A percentile compares a stretch with the other conserved stretches of the same genome.
Conservation (phyloP, 768 basidiomycete species). For the Mycena rosella region DNA sequence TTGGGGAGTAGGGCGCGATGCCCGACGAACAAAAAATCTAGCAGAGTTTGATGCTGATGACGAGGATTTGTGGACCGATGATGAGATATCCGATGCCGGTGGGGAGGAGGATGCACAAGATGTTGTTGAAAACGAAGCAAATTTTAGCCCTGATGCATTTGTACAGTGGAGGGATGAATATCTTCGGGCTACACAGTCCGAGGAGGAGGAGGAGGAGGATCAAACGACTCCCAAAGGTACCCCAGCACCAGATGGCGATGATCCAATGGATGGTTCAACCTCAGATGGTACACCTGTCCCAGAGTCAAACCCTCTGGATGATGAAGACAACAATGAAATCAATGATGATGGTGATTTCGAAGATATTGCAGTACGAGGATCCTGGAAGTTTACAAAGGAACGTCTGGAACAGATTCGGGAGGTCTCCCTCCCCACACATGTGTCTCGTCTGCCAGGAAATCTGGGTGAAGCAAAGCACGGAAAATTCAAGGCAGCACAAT, state of each 20-base stretch:
- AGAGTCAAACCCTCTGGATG: constrained; percentile 7
- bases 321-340: neutral
- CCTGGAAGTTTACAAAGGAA: constrained; percentile 12
- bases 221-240: neutral
- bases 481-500: constrained; percentile 39
- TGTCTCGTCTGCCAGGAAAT: constrained; percentile 35
- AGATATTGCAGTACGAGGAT: constrained; percentile 8
- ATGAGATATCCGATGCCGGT: neutral
- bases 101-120: constrained; percentile 1
- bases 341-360: constrained; percentile 25
- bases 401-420: constrained; percentile 11
- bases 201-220: constrained; percentile 10
- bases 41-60: constrained; percentile 7
- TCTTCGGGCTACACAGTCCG: constrained; percentile 7
- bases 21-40: neutral
- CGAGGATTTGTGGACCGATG: constrained; percentile 1
- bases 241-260: constrained; percentile 3
- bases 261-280: constrained; percentile 15
- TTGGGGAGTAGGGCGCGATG: neutral
- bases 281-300: constrained; percentile 8
- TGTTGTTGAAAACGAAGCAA: neutral
- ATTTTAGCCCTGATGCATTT: neutral
- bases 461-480: constrained; percentile 37
- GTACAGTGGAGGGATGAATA: neutral
- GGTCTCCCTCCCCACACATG: constrained; percentile 30